Base-by-base conservation (phyloP, 345 rosid species). In the Salix udensis region DNA sequence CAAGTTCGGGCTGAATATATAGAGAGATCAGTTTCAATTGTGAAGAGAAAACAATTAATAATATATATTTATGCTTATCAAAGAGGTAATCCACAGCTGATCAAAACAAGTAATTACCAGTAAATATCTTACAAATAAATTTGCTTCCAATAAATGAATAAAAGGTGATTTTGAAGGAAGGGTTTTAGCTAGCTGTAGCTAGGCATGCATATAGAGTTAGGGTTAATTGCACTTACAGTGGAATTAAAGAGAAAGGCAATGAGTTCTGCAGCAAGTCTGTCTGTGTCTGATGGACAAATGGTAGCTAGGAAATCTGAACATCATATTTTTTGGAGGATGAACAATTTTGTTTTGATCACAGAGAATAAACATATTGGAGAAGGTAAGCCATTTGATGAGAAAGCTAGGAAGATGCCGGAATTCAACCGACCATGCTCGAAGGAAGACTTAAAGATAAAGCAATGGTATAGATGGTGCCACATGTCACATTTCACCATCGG, bases 381-480 rank as follows among this genome's bases (percentile, higher is more conserved):
- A 76, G 73, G 80, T 52, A 78, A 67, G 72, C 82, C 69, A 70
- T 50, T 67, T 67, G 74, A 75, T 67, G 74, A 75, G 80, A 74
- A 66, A 76, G 71, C 28, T 10, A 37, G 83, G 65, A 77, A 84
- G 89, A 86, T 81, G 92, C 89, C 60, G 87, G 82, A 77, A 80
- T 84, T 84, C 72, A 82, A 84, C 89, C 86, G 88, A 87, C 88
- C 89, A 82, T 81, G 74, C 73, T 81, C 84, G 79, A 73, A 76
- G 61, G 80, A 73, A 84, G 80, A 76, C 79, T 44, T 78, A 74
- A 82, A 78, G 75, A 76, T 73, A 87, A 86, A 89, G 89, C 83
- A 87, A 82, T 74, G 92, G 90, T 79, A 67, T 9, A 16, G 14
- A 50, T 72, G 68, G 10, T 26, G 84, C 89, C 92, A 82, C 87